Conservation (phyloP, 805 yeast species). For the Saccharomycopsis schoenii region DNA sequence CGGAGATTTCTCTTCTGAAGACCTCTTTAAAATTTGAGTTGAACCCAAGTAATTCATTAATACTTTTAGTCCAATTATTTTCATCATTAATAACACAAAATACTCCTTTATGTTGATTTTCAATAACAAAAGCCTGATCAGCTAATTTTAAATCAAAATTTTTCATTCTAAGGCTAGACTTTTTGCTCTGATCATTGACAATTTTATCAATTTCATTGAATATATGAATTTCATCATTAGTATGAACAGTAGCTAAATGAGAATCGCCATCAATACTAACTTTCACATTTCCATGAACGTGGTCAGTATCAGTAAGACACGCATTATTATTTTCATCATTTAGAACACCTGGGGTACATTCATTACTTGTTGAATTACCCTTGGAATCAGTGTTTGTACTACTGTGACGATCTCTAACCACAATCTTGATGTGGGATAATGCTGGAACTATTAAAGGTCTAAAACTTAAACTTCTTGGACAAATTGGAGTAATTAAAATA, state of each 20-base stretch:
- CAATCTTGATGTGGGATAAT: conserved; percentile 60
- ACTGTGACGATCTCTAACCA: conserved; percentile 36
- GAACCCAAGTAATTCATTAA: conserved; percentile 82
- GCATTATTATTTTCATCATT: background rate
- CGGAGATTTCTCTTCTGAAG: conserved; percentile 2
- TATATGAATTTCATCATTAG: conserved; percentile 75
- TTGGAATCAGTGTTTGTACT: background rate
- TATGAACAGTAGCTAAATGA: conserved; percentile 53
- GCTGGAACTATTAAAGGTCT: conserved; percentile 80
- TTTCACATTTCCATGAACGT: conserved; percentile 25
- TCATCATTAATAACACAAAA: conserved; percentile 81
- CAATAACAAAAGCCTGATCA: conserved; percentile 3
- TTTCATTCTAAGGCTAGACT: conserved; percentile 26
- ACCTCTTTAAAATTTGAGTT: conserved; percentile 68
- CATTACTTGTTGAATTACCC: background rate
- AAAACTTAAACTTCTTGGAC: conserved; percentile 86
- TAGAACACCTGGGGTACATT: background rate
- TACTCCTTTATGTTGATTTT: conserved; percentile 41
- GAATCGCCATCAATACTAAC: conserved; percentile 73
- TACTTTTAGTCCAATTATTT: conserved; percentile 87
- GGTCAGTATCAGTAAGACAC: background rate
- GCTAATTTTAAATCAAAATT: background rate
- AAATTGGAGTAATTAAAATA: conserved; percentile 76
- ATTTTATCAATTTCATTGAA: conserved; percentile 57
- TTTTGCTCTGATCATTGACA: conserved; percentile 38